Percentiles rank a stretch among this genome's conserved stretches.
Conservation (phyloP, 2,329 filamentous ascomycete genomes). For the Colletotrichum sp. region DNA sequence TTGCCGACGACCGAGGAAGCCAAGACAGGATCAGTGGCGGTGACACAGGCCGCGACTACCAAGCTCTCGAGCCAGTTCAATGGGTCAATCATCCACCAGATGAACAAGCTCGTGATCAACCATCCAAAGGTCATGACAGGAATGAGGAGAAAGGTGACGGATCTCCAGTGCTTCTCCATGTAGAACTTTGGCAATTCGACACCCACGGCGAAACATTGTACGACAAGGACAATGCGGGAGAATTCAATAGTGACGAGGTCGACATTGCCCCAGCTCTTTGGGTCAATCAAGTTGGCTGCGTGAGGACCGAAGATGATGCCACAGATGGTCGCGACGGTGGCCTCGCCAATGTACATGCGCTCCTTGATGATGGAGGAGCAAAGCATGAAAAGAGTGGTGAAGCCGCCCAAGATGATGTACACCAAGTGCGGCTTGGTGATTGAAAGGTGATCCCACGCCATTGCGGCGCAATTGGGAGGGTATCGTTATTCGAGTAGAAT, state of each 20-base stretch:
- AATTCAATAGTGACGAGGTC: constrained; percentile 91
- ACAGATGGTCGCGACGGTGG: constrained; percentile 88
- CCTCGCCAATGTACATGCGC: constrained; percentile 97
- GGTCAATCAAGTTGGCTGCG: constrained; percentile 81
- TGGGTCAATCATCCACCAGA: constrained; percentile 86
- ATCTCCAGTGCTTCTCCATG: constrained; percentile 98
- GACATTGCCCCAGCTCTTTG: constrained; percentile 76
- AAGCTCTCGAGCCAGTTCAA: constrained; percentile 91
- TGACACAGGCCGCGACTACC: constrained; percentile 89
- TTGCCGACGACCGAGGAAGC: constrained; percentile 98
- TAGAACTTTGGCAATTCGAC: constrained; percentile 92
- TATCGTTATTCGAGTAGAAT: not conserved
- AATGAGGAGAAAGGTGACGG: constrained; percentile 84
- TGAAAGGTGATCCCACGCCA: constrained; percentile 82
- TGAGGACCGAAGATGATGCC: constrained; percentile 90
- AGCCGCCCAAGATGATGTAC: constrained; percentile 97
- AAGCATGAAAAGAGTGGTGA: constrained; percentile 97
- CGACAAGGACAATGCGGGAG: constrained; percentile 86
- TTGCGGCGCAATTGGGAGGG: constrained; percentile 37
- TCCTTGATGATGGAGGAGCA: constrained; percentile 99
- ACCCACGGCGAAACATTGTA: constrained; percentile 91
- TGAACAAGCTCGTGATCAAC: constrained; percentile 89
- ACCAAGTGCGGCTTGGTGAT: constrained; percentile 97
- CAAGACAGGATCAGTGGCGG: constrained; percentile 94
- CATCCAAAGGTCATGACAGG: constrained; percentile 98